These are phyloP conservation scores for Geotrichum phurueaensis DNA, from an alignment of 1,139 yeast genomes.

Conservation along the genomic window DNA sequence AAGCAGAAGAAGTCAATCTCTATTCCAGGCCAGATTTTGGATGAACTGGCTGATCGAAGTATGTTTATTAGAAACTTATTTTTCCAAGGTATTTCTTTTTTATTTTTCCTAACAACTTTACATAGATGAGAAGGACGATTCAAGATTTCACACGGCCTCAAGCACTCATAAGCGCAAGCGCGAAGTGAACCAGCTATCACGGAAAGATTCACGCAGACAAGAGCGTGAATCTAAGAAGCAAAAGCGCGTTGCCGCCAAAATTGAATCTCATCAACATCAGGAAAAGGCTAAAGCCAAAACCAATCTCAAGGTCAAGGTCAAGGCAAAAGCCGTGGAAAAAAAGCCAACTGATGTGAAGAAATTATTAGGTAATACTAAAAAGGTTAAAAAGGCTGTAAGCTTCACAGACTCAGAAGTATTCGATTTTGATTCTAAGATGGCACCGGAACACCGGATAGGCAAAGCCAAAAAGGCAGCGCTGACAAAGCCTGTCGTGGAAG, in stretches of 20 bases:
- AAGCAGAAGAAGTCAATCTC: slow-evolving; percentile 9
- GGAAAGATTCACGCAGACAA: slow-evolving; percentile 26
- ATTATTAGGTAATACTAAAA: neutral
- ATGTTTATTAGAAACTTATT: neutral
- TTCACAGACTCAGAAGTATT: slow-evolving; percentile 11
- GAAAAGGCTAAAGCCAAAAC: neutral
- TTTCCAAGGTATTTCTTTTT: neutral
- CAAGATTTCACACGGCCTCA: slow-evolving; percentile 5
- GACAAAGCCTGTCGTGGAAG: slow-evolving; percentile 40
- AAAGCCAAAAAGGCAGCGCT: slow-evolving; percentile 7
- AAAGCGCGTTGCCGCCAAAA: slow-evolving; percentile 11
- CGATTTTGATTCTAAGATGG: slow-evolving; percentile 13
- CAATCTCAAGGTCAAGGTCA: neutral
- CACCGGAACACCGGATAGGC: slow-evolving; percentile 7
- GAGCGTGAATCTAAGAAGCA: slow-evolving; percentile 21
- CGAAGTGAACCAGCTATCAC: neutral
- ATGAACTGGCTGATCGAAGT: slow-evolving; percentile 9
- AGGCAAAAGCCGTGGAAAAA: neutral
- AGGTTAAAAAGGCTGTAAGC: slow-evolving; percentile 2
- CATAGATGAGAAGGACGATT: slow-evolving; percentile 1
- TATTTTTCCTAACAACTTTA: neutral
- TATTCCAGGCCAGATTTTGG: slow-evolving; percentile 12
- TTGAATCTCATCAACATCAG: slow-evolving; percentile 5
- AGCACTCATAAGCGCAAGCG: slow-evolving; percentile 9
- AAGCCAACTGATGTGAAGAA: neutral